These are phyloP conservation scores for Lojkania enalia DNA, from an alignment of 2,329 filamentous ascomycete species.

Conservation along the genomic window DNA sequence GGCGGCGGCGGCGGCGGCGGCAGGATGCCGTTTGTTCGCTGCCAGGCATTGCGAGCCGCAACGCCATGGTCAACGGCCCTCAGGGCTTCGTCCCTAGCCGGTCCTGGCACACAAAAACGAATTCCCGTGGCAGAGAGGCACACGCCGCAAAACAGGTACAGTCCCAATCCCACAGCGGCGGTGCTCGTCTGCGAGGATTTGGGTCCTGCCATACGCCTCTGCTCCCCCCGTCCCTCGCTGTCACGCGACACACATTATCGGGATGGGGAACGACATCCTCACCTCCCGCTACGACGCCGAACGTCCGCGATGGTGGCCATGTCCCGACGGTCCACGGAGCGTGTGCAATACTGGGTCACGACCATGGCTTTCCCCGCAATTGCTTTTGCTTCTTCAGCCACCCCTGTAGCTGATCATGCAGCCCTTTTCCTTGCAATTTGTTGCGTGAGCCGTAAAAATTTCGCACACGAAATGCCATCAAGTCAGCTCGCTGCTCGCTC, in stretches of 20 bases:
- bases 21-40: background rate
- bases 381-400: constrained; percentile 33
- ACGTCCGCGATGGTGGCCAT: background rate
- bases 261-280: constrained; percentile 17
- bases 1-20: too few species aligned
- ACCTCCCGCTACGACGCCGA: constrained; percentile 24
- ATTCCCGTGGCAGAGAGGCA: constrained; percentile 17
- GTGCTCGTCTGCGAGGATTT: constrained; percentile 18
- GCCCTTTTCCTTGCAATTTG: constrained; percentile 33
- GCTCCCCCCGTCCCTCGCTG: too few species aligned
- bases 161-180: constrained; percentile 18
- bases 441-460: constrained; percentile 36
- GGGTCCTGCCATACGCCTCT: background rate
- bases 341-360: constrained; percentile 7
- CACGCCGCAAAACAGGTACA: constrained; percentile 12
- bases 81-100: background rate
- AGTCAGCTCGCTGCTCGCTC: constrained; percentile 34
- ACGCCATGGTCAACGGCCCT: constrained; percentile 21
- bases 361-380: constrained; percentile 45
- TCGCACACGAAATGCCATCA: constrained; percentile 24
- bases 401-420: constrained; percentile 48
- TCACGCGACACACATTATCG: constrained; percentile 14
- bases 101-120: constrained; percentile 21
- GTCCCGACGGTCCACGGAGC: background rate
- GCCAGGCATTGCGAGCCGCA: constrained; percentile 26